Conservation (phyloP, 2,329 filamentous ascomycete species). For the Xylariaceae sp. region DNA sequence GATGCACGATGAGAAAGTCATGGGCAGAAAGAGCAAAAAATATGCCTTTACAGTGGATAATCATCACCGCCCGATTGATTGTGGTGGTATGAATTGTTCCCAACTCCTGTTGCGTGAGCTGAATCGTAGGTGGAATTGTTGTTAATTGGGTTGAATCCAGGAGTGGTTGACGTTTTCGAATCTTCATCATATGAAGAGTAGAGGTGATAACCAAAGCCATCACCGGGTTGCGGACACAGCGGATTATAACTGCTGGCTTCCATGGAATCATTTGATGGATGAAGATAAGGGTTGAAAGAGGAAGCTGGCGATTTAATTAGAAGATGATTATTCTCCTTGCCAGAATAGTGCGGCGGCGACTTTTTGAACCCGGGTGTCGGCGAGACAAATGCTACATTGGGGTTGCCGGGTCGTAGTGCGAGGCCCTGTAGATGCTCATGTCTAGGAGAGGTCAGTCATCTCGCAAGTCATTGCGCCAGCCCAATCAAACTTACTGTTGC, state of each 20-base stretch:
- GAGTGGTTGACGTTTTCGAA: constrained; percentile 17
- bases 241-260: constrained; percentile 31
- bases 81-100: constrained; percentile 17
- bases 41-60: constrained; percentile 14
- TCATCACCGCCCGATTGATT: constrained; percentile 18
- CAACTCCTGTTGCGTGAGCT: constrained; percentile 21
- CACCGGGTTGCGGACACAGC: constrained; percentile 31
- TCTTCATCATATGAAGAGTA: constrained; percentile 29
- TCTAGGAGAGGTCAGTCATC: constrained; percentile 27
- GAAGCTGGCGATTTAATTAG: constrained; percentile 22
- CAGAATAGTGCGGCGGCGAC: constrained; percentile 23
- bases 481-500: constrained; percentile 23
- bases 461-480: constrained; percentile 11
- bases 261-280: constrained; percentile 22
- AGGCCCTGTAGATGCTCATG: constrained; percentile 35
- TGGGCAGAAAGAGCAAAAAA: background rate
- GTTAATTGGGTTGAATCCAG: constrained; percentile 29
- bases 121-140: constrained; percentile 20
- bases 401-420: constrained; percentile 34
- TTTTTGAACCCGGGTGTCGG: constrained; percentile 27
- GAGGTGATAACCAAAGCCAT: constrained; percentile 27
- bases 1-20: background rate
- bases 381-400: constrained; percentile 33
- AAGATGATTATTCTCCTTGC: constrained; percentile 32
- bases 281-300: constrained; percentile 28